Evolutionary conservation across 306 rosid species (phyloP).

Genomic region (Styphnolobium japonicum): DNA sequence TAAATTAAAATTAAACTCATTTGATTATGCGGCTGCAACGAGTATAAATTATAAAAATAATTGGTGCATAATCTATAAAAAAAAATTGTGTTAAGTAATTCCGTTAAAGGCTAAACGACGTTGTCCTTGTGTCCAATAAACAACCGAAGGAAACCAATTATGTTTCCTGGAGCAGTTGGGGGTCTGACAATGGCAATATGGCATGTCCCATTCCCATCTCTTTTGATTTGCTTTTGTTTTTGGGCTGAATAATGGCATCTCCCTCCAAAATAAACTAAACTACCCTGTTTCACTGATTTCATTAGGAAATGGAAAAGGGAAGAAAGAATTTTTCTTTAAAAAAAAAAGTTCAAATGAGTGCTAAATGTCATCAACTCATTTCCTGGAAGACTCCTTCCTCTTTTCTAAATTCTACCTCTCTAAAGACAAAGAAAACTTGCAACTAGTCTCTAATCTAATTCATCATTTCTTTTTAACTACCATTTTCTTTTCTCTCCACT

Average conservation of each 20-base stretch:
- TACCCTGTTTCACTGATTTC: background rate
- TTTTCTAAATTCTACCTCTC: too few relatives aligned
- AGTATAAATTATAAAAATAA: background rate
- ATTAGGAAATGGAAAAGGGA: background rate
- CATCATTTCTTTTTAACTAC: background rate
- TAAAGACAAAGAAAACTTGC: background rate
- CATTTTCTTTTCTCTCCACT: background rate
- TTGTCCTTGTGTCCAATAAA: background rate
- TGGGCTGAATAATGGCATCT: background rate
- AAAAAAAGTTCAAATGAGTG: background rate
- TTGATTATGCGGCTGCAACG: background rate
- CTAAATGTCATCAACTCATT: background rate
- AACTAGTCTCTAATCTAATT: background rate
- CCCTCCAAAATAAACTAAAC: background rate
- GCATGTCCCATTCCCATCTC: background rate
- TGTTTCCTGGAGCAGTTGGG: constrained; percentile 11
- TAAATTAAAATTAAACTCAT: too few relatives aligned
- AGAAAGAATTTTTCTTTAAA: too few relatives aligned
- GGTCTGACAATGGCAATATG: background rate
- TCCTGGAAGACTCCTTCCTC: background rate
- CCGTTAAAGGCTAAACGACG: background rate
- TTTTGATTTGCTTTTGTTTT: background rate
- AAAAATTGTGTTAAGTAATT: background rate
- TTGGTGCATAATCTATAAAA: background rate
- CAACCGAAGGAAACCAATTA: background rate